Conservation (phyloP, 176 grass and related monocot species). For the Luzula sylvatica region DNA sequence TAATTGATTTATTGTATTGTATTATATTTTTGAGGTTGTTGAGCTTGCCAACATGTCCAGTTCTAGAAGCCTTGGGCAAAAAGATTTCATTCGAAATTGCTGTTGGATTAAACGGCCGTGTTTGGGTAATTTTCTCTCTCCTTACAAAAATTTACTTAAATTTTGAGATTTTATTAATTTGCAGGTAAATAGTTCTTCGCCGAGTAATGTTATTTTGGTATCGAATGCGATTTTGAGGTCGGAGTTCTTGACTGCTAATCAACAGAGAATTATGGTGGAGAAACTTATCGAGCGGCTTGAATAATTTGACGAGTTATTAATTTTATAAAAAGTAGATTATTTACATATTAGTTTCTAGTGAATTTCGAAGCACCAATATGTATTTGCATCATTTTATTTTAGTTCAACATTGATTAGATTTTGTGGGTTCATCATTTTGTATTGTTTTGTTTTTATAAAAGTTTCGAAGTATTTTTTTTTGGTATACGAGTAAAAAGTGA, state of each 20-base stretch:
- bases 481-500: too few relatives aligned
- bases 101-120: constrained; percentile 80
- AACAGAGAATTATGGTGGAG: constrained; percentile 79
- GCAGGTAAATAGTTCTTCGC: constrained; percentile 76
- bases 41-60: constrained; percentile 67
- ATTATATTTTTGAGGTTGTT: constrained; percentile 50
- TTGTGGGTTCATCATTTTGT: too few relatives aligned
- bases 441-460: too few relatives aligned
- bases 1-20: constrained; percentile 4
- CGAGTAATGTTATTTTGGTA: constrained; percentile 53
- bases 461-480: too few relatives aligned
- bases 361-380: too few relatives aligned
- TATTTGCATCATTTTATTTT: too few relatives aligned
- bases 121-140: constrained; percentile 55
- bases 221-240: constrained; percentile 73
- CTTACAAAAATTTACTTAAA: not conserved
- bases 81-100: constrained; percentile 73
- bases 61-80: constrained; percentile 77
- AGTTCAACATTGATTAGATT: too few relatives aligned
- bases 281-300: constrained; percentile 56
- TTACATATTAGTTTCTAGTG: too few relatives aligned
- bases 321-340: not conserved
- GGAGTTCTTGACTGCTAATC: constrained; percentile 56
- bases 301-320: constrained; percentile 13
- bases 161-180: not conserved